Base-by-base conservation (phyloP, 2,329 filamentous ascomycete genomes). In the Cytospora piceicola region DNA sequence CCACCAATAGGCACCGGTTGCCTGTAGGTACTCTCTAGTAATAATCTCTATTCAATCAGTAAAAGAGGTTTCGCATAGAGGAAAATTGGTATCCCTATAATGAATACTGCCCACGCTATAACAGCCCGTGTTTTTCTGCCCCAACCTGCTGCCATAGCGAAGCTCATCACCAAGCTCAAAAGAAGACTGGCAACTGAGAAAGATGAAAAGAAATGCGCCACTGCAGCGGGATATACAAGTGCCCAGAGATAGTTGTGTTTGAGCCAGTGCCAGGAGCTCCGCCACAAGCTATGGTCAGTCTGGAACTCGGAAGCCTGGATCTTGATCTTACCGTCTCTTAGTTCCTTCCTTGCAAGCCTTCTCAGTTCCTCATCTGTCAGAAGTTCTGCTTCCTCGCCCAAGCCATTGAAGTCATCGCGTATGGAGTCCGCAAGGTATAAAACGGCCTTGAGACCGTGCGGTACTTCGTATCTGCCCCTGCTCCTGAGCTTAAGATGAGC, bases 401-500 rank as follows among this genome's bases (percentile, higher is more conserved):
- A 1, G 7, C 17, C 20, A 9, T 55, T 46, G 7, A 61, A 29
- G 11, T 61, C 59, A 2, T 36, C 27, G 1, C 59, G 51, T 42
- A 61, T 55, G 3, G 59, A 42, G 51, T 46, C 59, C 32, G 59
- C 51, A 1, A 61, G 59, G 20, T 46, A 61, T 4, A 61, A 17
- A 2, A 30, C 51, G 11, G 59, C 59, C 24, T 61, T 61, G 24
- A 61, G 12, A 1, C 53, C 59, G 9, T 32, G 34, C 9, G 59
- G 59, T 2, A 54, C 59, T 55, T 61, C 51, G 14, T 55, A 55
- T 55, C 11, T 54, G 12, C 59, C 59, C 24, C 34, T 55, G 20
- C 22, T 61, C 4, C 12, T 51, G 17, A 59, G 62, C 20, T 39
- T 32, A n/a, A 32, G 67, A 61, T 60, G 69, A 4, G 69, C 67